These are phyloP conservation scores for Fusarium pseudograminearum DNA, from an alignment of 2,329 filamentous ascomycete species.

Conservation along the genomic window DNA sequence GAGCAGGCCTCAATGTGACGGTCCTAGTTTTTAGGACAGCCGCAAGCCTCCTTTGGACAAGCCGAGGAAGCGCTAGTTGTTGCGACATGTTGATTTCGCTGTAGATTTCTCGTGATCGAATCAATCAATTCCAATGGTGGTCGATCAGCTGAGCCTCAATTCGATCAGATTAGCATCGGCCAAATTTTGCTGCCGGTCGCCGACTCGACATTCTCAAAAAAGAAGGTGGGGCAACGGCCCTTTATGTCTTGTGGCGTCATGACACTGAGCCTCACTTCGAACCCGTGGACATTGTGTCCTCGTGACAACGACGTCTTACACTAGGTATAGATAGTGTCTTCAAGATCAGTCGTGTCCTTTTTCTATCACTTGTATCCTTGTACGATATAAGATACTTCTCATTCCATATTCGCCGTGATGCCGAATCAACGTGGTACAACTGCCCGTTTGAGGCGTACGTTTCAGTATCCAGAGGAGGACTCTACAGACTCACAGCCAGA, in stretches of 20 bases:
- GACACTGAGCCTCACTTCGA: constrained; percentile 44
- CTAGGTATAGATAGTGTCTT: constrained; percentile 1
- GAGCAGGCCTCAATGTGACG: constrained; percentile 40
- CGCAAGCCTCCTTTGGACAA: constrained; percentile 44
- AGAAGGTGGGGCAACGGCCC: constrained; percentile 23
- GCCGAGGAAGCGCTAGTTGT: constrained; percentile 44
- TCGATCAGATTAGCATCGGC: constrained; percentile 35
- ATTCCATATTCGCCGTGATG: constrained; percentile 30
- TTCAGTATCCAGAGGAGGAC: constrained; percentile 76
- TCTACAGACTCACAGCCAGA: constrained; percentile 64
- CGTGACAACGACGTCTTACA: constrained; percentile 39
- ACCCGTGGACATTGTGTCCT: constrained; percentile 25
- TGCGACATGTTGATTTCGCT: constrained; percentile 37
- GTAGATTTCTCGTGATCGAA: constrained; percentile 10
- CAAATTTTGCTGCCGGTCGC: constrained; percentile 46
- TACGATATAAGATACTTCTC: background rate
- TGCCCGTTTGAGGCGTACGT: constrained; percentile 79
- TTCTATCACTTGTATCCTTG: background rate
- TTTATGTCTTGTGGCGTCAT: constrained; percentile 44
- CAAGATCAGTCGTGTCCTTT: background rate
- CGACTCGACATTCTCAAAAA: constrained; percentile 18
- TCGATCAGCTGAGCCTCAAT: constrained; percentile 43
- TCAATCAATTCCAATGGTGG: constrained; percentile 2
- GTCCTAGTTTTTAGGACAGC: constrained; percentile 42
- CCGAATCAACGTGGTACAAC: constrained; percentile 48